Percentiles rank a stretch among this genome's conserved stretches.
phyloP scores from a whole-genome alignment of 1,284 basidiomycete genomes.

The Sphaerobolus stellatus region DNA sequence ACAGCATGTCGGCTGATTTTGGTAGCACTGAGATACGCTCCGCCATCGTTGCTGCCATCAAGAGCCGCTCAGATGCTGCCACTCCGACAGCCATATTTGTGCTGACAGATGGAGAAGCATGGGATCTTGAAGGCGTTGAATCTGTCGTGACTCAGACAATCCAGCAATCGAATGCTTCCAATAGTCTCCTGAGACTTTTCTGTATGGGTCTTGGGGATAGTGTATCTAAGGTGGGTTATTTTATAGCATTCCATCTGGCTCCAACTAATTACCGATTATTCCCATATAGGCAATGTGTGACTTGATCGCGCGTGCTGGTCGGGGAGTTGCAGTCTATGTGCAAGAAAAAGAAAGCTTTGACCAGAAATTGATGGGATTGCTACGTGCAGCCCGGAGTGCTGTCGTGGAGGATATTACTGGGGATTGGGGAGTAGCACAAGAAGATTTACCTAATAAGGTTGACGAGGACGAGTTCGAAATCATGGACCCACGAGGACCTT shows the following conservation, averaged over 20 bases:
- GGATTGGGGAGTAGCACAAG: slow-evolving; percentile 10
- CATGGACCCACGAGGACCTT: not conserved
- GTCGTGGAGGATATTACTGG: slow-evolving; percentile 10
- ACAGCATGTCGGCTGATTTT: slow-evolving; percentile 39
- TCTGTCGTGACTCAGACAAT: not conserved
- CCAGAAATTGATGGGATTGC: slow-evolving; percentile 11
- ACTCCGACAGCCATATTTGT: slow-evolving; percentile 6
- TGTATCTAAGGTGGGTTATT: slow-evolving; percentile 7
- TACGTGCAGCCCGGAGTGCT: slow-evolving; percentile 10
- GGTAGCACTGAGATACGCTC: slow-evolving; percentile 49
- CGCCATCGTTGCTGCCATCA: slow-evolving; percentile 39
- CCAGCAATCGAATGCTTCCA: not conserved
- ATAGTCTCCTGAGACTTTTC: slow-evolving; percentile 5
- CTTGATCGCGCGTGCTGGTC: slow-evolving; percentile 12
- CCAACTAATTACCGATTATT: not conserved
- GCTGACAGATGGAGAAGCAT: slow-evolving; percentile 15
- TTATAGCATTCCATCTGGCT: not conserved
- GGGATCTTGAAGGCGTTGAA: slow-evolving; percentile 18
- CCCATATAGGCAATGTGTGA: slow-evolving; percentile 11
- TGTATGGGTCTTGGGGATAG: slow-evolving; percentile 11
- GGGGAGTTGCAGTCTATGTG: slow-evolving; percentile 11
- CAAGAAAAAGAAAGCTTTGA: slow-evolving; percentile 13
- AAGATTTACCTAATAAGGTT: not conserved
- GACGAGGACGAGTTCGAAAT: slow-evolving; percentile 11
- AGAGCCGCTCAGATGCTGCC: slow-evolving; percentile 25